Conservation (phyloP, 805 yeast species). For the Ogataea minuta region DNA sequence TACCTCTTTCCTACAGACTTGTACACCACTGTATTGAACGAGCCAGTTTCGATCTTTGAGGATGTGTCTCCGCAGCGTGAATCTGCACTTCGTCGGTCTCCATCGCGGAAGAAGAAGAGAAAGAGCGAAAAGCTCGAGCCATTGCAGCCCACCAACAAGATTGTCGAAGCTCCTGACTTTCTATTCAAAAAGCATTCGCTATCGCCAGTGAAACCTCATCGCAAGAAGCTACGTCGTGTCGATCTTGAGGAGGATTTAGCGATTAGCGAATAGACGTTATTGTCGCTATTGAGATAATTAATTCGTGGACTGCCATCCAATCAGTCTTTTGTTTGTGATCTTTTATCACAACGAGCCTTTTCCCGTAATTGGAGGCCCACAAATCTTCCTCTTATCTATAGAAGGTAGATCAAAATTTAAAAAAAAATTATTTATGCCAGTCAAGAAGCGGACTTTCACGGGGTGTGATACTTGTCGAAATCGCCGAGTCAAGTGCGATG, state of each 20-base stretch:
- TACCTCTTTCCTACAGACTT: constrained; percentile 8
- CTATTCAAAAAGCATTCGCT: constrained; percentile 16
- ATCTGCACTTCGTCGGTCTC: constrained; percentile 9
- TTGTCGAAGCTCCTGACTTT: constrained; percentile 2
- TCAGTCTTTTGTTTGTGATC: too few species aligned
- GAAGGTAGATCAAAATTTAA: background rate
- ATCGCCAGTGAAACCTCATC: constrained; percentile 16
- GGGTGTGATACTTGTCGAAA: constrained; percentile 59
- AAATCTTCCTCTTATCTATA: too few species aligned
- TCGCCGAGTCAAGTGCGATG: constrained; percentile 54
- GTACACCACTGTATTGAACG: constrained; percentile 8
- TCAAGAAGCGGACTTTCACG: constrained; percentile 35
- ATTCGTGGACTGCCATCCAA: too few species aligned
- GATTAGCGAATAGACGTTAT: constrained; percentile 16
- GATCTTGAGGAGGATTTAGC: constrained; percentile 20
- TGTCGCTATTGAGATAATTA: too few species aligned
- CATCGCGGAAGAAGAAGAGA: constrained; percentile 9
- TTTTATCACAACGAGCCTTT: too few species aligned
- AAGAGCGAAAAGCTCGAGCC: constrained; percentile 2
- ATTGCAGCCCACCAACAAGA: constrained; percentile 5
- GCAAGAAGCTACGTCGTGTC: constrained; percentile 21
- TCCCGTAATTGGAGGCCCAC: too few species aligned
- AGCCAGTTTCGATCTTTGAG: constrained; percentile 15
- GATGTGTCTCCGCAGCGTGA: constrained; percentile 13
- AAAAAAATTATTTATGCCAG: background rate